phyloP scores from a whole-genome alignment of 1,139 yeast species.

The Hansenula anomala region DNA sequence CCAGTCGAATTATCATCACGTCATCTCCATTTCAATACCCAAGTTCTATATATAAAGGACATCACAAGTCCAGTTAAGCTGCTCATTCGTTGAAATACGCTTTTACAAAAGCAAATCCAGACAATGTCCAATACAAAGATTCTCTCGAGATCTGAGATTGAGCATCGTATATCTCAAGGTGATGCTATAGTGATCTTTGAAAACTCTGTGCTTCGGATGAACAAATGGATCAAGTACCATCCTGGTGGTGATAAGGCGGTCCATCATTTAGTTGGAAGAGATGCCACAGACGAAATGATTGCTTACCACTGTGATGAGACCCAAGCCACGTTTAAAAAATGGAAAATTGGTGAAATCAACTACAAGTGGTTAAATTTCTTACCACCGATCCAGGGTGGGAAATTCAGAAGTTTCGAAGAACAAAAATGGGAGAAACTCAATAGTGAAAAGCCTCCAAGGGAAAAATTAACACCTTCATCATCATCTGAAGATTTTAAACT shows the following conservation, averaged over 20 bases:
- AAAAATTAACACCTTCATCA: neutral
- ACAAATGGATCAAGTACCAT: conserved; percentile 66
- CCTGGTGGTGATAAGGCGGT: conserved; percentile 92
- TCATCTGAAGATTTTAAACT: conserved; percentile 2
- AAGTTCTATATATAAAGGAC: too few relatives aligned
- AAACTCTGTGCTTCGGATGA: conserved; percentile 55
- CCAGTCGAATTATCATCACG: neutral
- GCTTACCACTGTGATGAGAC: conserved; percentile 72
- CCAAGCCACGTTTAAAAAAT: conserved; percentile 41
- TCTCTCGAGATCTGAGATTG: conserved; percentile 32
- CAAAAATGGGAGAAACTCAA: conserved; percentile 6
- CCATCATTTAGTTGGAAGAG: conserved; percentile 79
- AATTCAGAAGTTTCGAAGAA: conserved; percentile 30
- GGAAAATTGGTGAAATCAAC: conserved; percentile 61
- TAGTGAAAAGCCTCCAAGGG: neutral
- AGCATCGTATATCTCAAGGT: conserved; percentile 59
- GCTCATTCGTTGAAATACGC: too few relatives aligned
- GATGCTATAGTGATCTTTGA: conserved; percentile 66
- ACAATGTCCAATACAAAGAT: conserved; percentile 18
- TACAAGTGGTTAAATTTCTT: conserved; percentile 65
- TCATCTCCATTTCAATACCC: too few relatives aligned
- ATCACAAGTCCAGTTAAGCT: too few relatives aligned
- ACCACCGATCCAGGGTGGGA: conserved; percentile 89
- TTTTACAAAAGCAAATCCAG: too few relatives aligned
- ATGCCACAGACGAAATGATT: conserved; percentile 87